phyloP scores from a whole-genome alignment of 106 monocot species.

The Dioscorea alata region DNA sequence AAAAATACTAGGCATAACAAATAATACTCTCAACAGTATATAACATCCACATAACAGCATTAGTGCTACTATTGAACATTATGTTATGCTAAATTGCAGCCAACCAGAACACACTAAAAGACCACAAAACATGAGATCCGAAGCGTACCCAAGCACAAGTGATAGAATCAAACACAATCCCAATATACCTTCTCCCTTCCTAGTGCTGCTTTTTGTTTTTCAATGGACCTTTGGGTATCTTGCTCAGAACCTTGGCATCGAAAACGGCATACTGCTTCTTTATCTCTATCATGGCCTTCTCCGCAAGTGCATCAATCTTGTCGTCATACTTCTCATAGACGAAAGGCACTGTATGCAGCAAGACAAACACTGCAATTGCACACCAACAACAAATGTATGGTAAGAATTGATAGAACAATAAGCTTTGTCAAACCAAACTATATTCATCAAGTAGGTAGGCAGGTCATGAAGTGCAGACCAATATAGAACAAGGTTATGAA shows the following conservation, averaged over 20 bases:
- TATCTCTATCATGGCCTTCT: conserved; percentile 36
- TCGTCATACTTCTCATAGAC: conserved; percentile 57
- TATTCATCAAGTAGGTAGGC: neutral
- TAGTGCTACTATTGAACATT: too few species aligned
- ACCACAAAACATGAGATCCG: too few species aligned
- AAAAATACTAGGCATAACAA: too few species aligned
- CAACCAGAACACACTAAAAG: too few species aligned
- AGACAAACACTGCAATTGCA: conserved; percentile 25
- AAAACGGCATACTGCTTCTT: conserved; percentile 52
- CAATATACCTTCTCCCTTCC: neutral
- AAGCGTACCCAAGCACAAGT: too few species aligned
- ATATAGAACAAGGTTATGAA: conserved; percentile 50
- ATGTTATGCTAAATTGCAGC: too few species aligned
- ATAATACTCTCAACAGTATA: too few species aligned
- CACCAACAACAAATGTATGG: neutral
- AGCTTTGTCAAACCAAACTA: neutral
- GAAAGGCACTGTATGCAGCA: conserved; percentile 42
- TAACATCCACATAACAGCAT: too few species aligned
- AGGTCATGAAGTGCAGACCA: conserved; percentile 9
- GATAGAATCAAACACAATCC: too few species aligned
- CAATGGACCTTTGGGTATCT: conserved; percentile 37
- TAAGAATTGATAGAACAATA: neutral
- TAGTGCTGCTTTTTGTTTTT: conserved; percentile 45
- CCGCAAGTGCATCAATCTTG: conserved; percentile 31
- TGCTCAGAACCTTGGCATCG: conserved; percentile 31